Base-by-base conservation (phyloP, 345 rosid species). In the Arabis hirsuta region DNA sequence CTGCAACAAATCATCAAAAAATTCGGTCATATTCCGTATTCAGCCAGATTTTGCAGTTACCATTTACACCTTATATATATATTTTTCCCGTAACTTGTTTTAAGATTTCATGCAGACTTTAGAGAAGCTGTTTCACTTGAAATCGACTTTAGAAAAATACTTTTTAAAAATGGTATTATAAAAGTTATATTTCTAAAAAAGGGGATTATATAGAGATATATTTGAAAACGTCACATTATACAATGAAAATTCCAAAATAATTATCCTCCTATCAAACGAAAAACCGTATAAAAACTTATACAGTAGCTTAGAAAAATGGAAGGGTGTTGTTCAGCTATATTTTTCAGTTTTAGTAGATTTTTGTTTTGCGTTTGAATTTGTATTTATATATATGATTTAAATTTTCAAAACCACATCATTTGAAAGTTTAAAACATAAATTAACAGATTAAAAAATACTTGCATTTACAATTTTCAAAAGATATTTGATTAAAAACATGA, bases 401-500 rank as follows among this genome's bases (percentile, higher is more conserved):
- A 20, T 4, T 4, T 31, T 10, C 24, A 7, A 13, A 24, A 64
- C 12, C 22, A 47, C 14, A 66, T 66, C 29, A 26, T 32, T 8
- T 7, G 36, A 42, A 10, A 42, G 27, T 13, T 44, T 9, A 12
- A 56, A 55, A 22, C 12, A 22, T 62, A 44, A 44, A 44, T 36
- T 36, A 9, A 36, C 4, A 44, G 1, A 26, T 16, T 6, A n/a
- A 27, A 27, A 7, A 3, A 12, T 41, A 12, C 4, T 31, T 16
- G 29, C 50, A 41, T 29, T 55, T 19, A 29, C 22, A 41, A 12
- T 39, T 8, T 41, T 51, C 20, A 29, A 31, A 51, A 51, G 12
- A 29, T 4, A 53, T n/a, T 19, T 42, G 62, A 52, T 62, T 3
- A 14, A 29, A 3, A 31, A 42, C 43, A 53, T 60, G 64, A 72